A percentile compares a stretch with the other conserved stretches of the same genome.
These are phyloP conservation scores for Phytophthora capsici DNA, from an alignment of 352 stramenopile genomes.

Conservation along the genomic window DNA sequence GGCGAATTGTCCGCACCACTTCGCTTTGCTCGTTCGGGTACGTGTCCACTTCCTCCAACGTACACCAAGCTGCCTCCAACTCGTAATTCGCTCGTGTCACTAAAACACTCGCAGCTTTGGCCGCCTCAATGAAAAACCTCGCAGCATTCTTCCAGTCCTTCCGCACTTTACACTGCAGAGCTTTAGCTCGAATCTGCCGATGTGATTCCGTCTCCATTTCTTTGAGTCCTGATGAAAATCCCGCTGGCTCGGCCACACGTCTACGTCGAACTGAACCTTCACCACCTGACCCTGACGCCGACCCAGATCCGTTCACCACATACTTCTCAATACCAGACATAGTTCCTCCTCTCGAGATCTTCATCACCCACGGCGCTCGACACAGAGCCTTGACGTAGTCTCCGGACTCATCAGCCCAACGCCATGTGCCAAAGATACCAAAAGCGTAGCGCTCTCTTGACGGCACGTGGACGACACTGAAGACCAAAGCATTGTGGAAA, in stretches of 20 bases:
- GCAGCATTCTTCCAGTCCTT: constrained; percentile 73
- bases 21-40: constrained; percentile 50
- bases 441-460: constrained; percentile 70
- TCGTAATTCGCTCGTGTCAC: constrained; percentile 60
- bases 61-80: constrained; percentile 72
- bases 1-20: constrained; percentile 48
- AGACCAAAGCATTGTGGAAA: constrained; percentile 64
- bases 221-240: constrained; percentile 6
- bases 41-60: constrained; percentile 54
- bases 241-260: constrained; percentile 9
- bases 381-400: constrained; percentile 53
- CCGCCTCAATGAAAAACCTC: constrained; percentile 58
- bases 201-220: constrained; percentile 44
- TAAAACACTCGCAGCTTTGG: constrained; percentile 39
- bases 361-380: constrained; percentile 52
- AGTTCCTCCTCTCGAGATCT: constrained; percentile 54
- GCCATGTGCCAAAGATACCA: constrained; percentile 70
- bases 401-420: constrained; percentile 66
- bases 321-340: constrained; percentile 67
- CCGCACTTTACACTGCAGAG: constrained; percentile 73
- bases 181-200: constrained; percentile 59
- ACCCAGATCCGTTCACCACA: constrained; percentile 23
- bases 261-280: constrained; percentile 22
- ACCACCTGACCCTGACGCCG: neutral
- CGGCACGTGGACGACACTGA: constrained; percentile 72